Evolutionary conservation across 2,329 filamentous ascomycete species (phyloP).

Genomic region (Boeremia exigua): DNA sequence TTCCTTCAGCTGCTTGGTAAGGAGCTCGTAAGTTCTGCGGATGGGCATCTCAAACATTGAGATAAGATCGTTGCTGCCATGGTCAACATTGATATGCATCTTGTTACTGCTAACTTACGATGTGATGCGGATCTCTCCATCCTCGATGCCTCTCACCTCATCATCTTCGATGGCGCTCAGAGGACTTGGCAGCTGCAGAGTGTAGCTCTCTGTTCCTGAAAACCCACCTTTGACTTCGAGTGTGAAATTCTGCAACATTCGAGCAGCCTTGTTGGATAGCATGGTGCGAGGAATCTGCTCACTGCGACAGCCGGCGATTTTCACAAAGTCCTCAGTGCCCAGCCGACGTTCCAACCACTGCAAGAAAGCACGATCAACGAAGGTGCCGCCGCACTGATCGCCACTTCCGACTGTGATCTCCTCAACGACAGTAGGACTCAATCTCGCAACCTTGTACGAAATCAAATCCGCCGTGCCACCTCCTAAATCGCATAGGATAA

Average conservation of each 20-base stretch:
- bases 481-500: slow-evolving; percentile 40
- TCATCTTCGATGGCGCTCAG: no score
- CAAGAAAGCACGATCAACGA: slow-evolving; percentile 33
- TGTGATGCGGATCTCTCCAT: no score
- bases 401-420: slow-evolving; percentile 33
- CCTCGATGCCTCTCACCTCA: no score
- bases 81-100: no score
- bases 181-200: no score
- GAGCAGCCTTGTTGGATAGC: slow-evolving; percentile 13
- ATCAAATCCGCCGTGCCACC: slow-evolving; percentile 41
- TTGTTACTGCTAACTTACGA: no score
- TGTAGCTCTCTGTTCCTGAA: no score
- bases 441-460: no score
- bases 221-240: no score
- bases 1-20: slow-evolving; percentile 1
- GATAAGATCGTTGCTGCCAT: slow-evolving; percentile 25
- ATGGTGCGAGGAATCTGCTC: slow-evolving; percentile 22
- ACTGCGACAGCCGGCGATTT: slow-evolving; percentile 22
- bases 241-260: no score
- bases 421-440: no score
- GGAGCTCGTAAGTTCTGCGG: slow-evolving; percentile 18
- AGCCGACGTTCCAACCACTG: slow-evolving; percentile 31
- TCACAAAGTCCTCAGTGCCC: slow-evolving; percentile 25
- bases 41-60: slow-evolving; percentile 27
- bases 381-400: slow-evolving; percentile 37